phyloP scores from a whole-genome alignment of 1,284 basidiomycete species.

The Rhizoctonia solani region DNA sequence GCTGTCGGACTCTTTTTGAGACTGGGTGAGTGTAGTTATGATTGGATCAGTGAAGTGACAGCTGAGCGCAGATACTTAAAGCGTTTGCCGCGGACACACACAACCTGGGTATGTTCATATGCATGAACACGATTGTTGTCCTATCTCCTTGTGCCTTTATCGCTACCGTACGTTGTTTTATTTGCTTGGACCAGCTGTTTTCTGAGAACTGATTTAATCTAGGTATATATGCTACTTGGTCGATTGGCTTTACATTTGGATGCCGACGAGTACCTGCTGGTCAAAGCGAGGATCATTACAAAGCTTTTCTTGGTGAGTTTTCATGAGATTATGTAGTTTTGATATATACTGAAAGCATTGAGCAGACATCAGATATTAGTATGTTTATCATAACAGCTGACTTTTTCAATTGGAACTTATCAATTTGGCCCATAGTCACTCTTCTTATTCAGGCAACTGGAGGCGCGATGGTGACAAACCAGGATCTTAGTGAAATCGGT shows the following conservation, averaged over 20 bases:
- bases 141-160: conserved; percentile 71
- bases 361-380: conserved; percentile 23
- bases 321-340: neutral
- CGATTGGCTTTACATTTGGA: conserved; percentile 59
- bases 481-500: conserved; percentile 42
- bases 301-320: conserved; percentile 51
- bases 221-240: conserved; percentile 68
- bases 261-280: conserved; percentile 57
- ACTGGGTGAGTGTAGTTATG: conserved; percentile 42
- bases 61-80: conserved; percentile 35
- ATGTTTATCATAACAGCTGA: neutral
- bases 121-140: conserved; percentile 64
- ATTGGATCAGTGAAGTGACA: neutral
- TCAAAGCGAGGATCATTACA: conserved; percentile 59
- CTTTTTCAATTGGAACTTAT: conserved; percentile 46
- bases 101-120: conserved; percentile 53
- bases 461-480: conserved; percentile 46
- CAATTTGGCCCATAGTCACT: no score
- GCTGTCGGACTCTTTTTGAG: conserved; percentile 54
- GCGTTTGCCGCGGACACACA: conserved; percentile 41
- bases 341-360: neutral
- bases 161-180: conserved; percentile 50
- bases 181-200: no score
- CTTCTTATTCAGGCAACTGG: conserved; percentile 65
- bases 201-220: neutral